These are phyloP conservation scores for Globisporangium irregulare DNA, from an alignment of 352 stramenopile genomes.

Conservation along the genomic window DNA sequence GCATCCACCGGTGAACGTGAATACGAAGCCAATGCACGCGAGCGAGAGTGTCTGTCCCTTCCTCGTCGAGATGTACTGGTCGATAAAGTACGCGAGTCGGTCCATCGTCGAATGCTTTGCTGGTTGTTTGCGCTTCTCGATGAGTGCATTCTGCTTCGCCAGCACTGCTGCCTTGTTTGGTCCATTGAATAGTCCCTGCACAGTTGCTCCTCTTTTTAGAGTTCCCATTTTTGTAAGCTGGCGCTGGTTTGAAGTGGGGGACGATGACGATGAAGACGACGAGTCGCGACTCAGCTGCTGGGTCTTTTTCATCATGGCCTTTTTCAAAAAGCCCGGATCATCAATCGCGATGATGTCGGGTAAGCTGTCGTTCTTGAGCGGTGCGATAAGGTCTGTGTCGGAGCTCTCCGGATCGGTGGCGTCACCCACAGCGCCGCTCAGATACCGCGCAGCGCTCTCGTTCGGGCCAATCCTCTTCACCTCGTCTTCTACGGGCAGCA, in stretches of 20 bases:
- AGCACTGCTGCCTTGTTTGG: constrained; percentile 5
- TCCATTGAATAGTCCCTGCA: constrained; percentile 3
- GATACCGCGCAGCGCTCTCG: constrained; percentile 10
- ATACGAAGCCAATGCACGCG: constrained; percentile 33
- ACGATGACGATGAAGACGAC: background rate
- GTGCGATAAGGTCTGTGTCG: constrained; percentile 12
- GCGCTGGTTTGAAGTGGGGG: background rate
- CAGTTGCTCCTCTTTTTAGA: constrained; percentile 3
- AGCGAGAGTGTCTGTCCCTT: constrained; percentile 51
- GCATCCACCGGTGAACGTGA: constrained; percentile 42
- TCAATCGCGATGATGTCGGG: constrained; percentile 9
- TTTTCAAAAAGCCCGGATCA: constrained; percentile 13
- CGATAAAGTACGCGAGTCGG: constrained; percentile 47
- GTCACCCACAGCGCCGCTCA: background rate
- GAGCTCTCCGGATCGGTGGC: background rate
- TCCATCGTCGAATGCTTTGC: constrained; percentile 34
- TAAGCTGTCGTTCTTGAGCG: constrained; percentile 17
- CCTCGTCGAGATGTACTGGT: constrained; percentile 66
- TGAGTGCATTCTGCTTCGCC: constrained; percentile 19
- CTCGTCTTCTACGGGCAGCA: constrained; percentile 17
- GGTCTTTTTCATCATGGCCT: constrained; percentile 13
- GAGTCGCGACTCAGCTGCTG: constrained; percentile 1
- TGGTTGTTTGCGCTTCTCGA: constrained; percentile 14
- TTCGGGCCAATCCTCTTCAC: constrained; percentile 5
- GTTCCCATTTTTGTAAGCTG: background rate